Evolutionary conservation across 2,329 filamentous ascomycete species (phyloP).

Genomic region (Ascochyta rabiei): DNA sequence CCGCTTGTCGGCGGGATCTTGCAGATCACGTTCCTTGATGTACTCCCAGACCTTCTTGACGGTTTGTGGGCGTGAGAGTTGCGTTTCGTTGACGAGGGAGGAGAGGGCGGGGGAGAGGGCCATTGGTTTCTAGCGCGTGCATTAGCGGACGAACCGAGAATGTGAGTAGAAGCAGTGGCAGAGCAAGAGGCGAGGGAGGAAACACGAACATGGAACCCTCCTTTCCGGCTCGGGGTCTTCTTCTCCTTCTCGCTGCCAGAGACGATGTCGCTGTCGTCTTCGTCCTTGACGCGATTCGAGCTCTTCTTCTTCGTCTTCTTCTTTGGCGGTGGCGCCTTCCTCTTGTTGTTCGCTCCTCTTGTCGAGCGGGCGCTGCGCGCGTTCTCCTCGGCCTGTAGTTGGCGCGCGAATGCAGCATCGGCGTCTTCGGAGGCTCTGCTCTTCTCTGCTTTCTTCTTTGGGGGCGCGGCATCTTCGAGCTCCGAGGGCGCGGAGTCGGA

Average conservation of each 20-base stretch:
- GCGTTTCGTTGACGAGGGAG: constrained; percentile 71
- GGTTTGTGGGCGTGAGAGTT: constrained; percentile 92
- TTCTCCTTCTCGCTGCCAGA: constrained; percentile 66
- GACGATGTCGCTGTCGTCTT: constrained; percentile 79
- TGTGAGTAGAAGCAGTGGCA: background rate
- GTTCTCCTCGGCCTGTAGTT: constrained; percentile 93
- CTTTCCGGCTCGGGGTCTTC: constrained; percentile 75
- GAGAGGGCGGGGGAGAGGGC: constrained; percentile 73
- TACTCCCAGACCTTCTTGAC: constrained; percentile 97
- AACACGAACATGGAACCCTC: constrained; percentile 79
- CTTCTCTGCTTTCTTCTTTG: constrained; percentile 67
- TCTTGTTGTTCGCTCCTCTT: constrained; percentile 69
- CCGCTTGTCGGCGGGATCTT: constrained; percentile 89
- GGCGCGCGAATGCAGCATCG: constrained; percentile 85
- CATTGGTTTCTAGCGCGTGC: constrained; percentile 67
- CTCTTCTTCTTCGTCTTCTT: constrained; percentile 74
- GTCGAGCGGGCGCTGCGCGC: constrained; percentile 69
- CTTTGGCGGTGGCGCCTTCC: constrained; percentile 64
- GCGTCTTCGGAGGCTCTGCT: constrained; percentile 73
- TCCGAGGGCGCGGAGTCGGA: constrained; percentile 52
- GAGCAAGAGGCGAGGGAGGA: background rate
- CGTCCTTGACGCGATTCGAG: constrained; percentile 72
- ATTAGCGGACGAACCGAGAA: constrained; percentile 5
- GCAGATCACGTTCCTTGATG: constrained; percentile 85
- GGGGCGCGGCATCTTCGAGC: constrained; percentile 48